Percentiles rank a stretch among this genome's conserved stretches.
These are phyloP conservation scores for Mediolabrus comicus DNA, from an alignment of 108 stramenopile species.

Conservation along the genomic window DNA sequence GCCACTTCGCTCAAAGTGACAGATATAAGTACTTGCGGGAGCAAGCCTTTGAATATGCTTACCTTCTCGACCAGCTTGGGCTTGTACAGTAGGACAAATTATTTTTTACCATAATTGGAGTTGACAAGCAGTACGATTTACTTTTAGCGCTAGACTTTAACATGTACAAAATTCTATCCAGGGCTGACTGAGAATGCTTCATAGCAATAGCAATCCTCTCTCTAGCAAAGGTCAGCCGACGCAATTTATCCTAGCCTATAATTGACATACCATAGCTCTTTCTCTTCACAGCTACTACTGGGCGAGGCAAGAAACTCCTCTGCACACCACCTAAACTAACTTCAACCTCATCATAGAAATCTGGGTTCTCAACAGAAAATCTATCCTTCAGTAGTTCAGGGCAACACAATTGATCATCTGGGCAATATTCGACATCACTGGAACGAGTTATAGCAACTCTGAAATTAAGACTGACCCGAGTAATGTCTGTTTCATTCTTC, in stretches of 20 bases:
- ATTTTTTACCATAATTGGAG: no score
- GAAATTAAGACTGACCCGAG: slow-evolving; percentile 75
- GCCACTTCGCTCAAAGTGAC: slow-evolving; percentile 92
- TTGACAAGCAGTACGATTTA: not conserved
- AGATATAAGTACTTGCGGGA: slow-evolving; percentile 93
- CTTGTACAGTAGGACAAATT: not conserved
- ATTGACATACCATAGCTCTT: slow-evolving; percentile 2
- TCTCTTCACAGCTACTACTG: slow-evolving; percentile 49
- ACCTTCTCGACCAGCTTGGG: slow-evolving; percentile 78
- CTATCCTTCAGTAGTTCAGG: slow-evolving; percentile 51
- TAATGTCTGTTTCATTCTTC: slow-evolving; percentile 65
- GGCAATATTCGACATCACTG: slow-evolving; percentile 23
- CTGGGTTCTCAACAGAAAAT: slow-evolving; percentile 45
- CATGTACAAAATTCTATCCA: not conserved
- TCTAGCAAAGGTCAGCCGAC: not conserved
- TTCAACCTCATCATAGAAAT: slow-evolving; percentile 69
- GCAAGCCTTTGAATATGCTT: slow-evolving; percentile 90
- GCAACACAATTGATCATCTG: slow-evolving; percentile 49
- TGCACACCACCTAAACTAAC: slow-evolving; percentile 51
- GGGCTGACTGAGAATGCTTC: not conserved
- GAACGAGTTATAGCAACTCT: slow-evolving; percentile 57
- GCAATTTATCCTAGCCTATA: not conserved
- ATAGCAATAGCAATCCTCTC: not conserved
- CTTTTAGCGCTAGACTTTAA: not conserved
- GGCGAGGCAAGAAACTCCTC: slow-evolving; percentile 33